Conservation (phyloP, 306 rosid species). For the Acacia confusa region DNA sequence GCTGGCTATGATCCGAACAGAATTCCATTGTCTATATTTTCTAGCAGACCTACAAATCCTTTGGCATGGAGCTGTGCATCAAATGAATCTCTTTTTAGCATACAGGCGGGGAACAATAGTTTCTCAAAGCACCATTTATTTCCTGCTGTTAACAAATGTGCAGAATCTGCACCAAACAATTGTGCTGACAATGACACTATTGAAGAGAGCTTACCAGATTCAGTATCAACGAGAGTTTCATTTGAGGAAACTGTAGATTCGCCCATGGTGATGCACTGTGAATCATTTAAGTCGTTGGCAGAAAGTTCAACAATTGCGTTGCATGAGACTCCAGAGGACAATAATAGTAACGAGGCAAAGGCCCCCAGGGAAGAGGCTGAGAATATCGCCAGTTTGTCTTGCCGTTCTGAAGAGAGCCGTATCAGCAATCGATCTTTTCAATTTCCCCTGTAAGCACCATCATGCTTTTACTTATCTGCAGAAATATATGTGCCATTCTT, state of each 20-base stretch:
- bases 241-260: background rate
- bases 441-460: conserved; percentile 57
- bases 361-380: conserved; percentile 8
- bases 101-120: conserved; percentile 60
- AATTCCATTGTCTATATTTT: conserved; percentile 56
- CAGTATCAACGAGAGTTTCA: conserved; percentile 11
- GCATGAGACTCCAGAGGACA: background rate
- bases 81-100: conserved; percentile 71
- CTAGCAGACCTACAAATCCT: conserved; percentile 30
- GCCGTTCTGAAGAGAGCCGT: conserved; percentile 35
- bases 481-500: background rate
- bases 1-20: conserved; percentile 56
- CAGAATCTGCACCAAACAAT: conserved; percentile 34
- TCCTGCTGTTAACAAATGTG: conserved; percentile 25
- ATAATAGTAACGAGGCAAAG: background rate
- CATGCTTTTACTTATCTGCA: background rate
- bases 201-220: conserved; percentile 14
- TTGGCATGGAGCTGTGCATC: conserved; percentile 70
- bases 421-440: conserved; percentile 54
- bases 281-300: background rate
- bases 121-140: conserved; percentile 52
- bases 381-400: background rate
- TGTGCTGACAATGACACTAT: background rate
- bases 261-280: background rate
- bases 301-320: background rate